Evolutionary conservation across 257 asterid genomes (phyloP), one percentile per base, ranked within the genome.

Genomic region (Vinca minor): DNA sequence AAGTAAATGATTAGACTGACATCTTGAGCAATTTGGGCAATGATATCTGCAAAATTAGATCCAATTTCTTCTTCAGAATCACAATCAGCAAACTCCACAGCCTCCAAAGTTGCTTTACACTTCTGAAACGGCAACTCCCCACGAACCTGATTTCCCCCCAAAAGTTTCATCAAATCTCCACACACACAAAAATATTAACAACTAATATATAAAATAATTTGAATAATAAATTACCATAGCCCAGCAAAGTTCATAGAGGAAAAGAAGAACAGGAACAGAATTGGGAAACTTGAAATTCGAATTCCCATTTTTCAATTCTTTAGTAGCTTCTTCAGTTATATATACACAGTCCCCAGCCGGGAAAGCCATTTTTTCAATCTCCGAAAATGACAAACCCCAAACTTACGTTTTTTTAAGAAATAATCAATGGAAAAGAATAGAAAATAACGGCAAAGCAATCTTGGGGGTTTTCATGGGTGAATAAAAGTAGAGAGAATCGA

Each of bases 1-100:
- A 41, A 50, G 52, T 61, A 74, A 68, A 52, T 17, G 67, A 21
- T 28, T 39, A 50, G 76, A 75, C 96, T 83, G 74, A 93, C 98
- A 63, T 93, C 98, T 80, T 87, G 98, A 71, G 96, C 97, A 84
- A 93, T 81, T 76, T 89, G 97, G 54, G 94, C 71, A 66, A 93
- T 87, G 75, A 93, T 80, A 83, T 93, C 98, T 21, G 98, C 98
- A 71, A 93, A 84, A 82, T 83, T 80, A 15, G 98, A 93, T 65
- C 96, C 95, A n/a, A 89, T 69, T 72, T 89, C 97, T 64, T 73
- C 95, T 34, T 85, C 95, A 1, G 84, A 84, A 48, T 76, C 81
- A 66, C 81, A 76, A 64, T 89, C 98, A 48, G 59, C 68, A 69
- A 89, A 89, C 67, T 85, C 95, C n/a, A 83, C 91, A 0, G 97